Evolutionary conservation across 1,139 yeast species (phyloP).

Genomic region (Magnusiomyces tetraspermus): DNA sequence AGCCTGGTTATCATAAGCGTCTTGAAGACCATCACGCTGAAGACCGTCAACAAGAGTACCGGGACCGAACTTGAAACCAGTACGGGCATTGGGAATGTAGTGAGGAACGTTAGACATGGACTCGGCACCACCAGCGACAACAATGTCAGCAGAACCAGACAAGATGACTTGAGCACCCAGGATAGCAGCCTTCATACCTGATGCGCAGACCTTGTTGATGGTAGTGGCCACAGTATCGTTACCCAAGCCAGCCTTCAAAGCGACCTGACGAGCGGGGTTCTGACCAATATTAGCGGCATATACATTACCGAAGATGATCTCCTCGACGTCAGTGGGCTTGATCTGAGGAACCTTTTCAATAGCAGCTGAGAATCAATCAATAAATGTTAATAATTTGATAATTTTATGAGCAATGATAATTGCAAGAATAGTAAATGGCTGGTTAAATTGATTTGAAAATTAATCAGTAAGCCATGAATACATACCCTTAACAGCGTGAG

Average conservation of each 20-base stretch:
- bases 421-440: not conserved
- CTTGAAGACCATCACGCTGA: constrained; percentile 83
- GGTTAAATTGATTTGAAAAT: not conserved
- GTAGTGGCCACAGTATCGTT: constrained; percentile 76
- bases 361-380: constrained; percentile 41
- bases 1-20: constrained; percentile 74
- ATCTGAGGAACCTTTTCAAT: constrained; percentile 74
- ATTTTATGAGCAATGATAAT: too few species aligned
- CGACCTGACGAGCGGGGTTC: constrained; percentile 97
- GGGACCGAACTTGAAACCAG: constrained; percentile 76
- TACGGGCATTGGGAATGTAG: constrained; percentile 76
- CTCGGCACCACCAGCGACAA: constrained; percentile 96
- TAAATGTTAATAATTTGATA: not conserved
- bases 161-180: constrained; percentile 83
- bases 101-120: constrained; percentile 95
- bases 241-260: constrained; percentile 77
- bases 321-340: constrained; percentile 70
- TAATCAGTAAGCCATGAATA: not conserved
- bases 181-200: constrained; percentile 87
- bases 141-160: constrained; percentile 85
- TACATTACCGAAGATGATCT: constrained; percentile 87
- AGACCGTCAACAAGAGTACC: constrained; percentile 77
- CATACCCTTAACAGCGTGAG: constrained; percentile 66
- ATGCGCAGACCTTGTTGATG: constrained; percentile 94
- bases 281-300: constrained; percentile 92